Evolutionary conservation across 176 grass and related monocot species (phyloP).

Genomic region (Zea luxurians): DNA sequence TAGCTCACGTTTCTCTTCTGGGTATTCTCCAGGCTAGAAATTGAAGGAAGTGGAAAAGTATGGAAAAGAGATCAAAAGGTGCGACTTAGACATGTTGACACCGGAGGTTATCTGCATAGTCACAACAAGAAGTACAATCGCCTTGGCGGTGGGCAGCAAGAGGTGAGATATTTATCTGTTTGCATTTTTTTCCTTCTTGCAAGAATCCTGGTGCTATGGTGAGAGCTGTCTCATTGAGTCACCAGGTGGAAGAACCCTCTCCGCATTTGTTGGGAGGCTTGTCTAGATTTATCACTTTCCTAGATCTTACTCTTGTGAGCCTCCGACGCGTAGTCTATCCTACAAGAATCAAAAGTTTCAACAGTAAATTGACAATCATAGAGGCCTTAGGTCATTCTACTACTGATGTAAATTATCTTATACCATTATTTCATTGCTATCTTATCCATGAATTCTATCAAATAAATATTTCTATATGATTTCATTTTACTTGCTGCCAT

Average conservation of each 20-base stretch:
- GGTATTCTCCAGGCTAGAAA: constrained; percentile 57
- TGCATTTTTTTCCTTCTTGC: constrained; percentile 2
- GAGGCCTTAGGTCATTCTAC: background rate
- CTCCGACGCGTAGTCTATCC: too few relatives aligned
- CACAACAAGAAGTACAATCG: constrained; percentile 81
- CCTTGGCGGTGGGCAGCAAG: constrained; percentile 81
- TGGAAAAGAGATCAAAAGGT: constrained; percentile 69
- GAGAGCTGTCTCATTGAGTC: too few relatives aligned
- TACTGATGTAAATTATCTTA: background rate
- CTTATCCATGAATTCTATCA: background rate
- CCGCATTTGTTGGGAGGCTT: too few relatives aligned
- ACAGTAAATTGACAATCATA: background rate
- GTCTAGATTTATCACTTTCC: too few relatives aligned
- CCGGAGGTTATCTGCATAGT: constrained; percentile 74
- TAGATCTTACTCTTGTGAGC: too few relatives aligned
- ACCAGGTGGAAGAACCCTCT: too few relatives aligned
- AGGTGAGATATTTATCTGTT: constrained; percentile 46
- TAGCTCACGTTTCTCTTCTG: constrained; percentile 12
- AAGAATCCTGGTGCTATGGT: background rate
- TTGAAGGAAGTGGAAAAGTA: constrained; percentile 64
- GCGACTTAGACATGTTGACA: constrained; percentile 70
- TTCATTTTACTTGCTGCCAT: constrained; percentile 5
- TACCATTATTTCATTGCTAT: background rate
- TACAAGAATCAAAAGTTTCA: background rate
- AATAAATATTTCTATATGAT: background rate